phyloP scores from a whole-genome alignment of 2,329 filamentous ascomycete species.

The Clarireedia homoeocarpa region DNA sequence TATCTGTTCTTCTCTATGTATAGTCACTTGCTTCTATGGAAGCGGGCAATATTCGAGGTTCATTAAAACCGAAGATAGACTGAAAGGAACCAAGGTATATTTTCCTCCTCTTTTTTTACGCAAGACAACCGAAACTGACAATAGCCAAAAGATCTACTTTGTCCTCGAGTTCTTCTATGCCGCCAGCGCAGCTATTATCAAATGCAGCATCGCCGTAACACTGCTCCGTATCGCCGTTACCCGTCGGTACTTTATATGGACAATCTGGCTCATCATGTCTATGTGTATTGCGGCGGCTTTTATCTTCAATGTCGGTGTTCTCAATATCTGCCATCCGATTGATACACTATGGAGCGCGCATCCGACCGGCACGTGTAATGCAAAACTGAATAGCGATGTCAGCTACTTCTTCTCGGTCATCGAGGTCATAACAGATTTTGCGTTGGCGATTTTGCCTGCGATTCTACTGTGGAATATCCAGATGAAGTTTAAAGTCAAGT shows the following conservation, averaged over 20 bases:
- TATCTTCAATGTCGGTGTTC: constrained; percentile 25
- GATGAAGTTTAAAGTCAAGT: constrained; percentile 33
- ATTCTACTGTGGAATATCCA: constrained; percentile 35
- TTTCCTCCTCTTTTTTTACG: neutral
- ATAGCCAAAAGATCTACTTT: constrained; percentile 28
- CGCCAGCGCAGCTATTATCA: constrained; percentile 25
- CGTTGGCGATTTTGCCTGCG: constrained; percentile 33
- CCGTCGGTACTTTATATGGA: constrained; percentile 24
- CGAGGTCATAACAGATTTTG: constrained; percentile 35
- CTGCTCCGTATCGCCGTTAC: constrained; percentile 28
- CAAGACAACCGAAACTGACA: constrained; percentile 2
- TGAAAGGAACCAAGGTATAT: constrained; percentile 20
- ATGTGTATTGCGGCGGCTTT: constrained; percentile 18
- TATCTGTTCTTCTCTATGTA: constrained; percentile 13
- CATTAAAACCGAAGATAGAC: constrained; percentile 13
- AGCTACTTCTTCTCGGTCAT: constrained; percentile 31
- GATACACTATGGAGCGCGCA: constrained; percentile 22
- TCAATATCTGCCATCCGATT: constrained; percentile 30
- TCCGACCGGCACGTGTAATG: constrained; percentile 24
- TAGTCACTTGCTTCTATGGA: constrained; percentile 25
- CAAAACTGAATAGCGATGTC: constrained; percentile 26
- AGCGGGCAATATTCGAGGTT: constrained; percentile 21
- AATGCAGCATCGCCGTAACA: constrained; percentile 28
- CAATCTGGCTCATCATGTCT: constrained; percentile 23
- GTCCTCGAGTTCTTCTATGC: constrained; percentile 34